Evolutionary conservation across 805 yeast species (phyloP), one percentile per base, ranked within the genome.

Genomic region (Saturnispora zaruensis): DNA sequence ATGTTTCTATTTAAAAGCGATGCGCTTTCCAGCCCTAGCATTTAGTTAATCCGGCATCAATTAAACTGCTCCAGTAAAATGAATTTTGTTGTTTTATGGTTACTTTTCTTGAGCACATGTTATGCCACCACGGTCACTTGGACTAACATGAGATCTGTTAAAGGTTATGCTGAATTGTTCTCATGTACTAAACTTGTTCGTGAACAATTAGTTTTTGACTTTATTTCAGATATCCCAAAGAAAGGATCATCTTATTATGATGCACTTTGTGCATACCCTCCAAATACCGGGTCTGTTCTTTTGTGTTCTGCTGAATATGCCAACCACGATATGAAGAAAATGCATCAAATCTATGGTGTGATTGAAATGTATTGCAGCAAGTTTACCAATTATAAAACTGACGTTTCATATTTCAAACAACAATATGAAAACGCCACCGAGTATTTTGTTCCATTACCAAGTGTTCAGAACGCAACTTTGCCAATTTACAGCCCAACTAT

Each of bases 391-490:
- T 36, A 44, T 23, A 13, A 33, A 36, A n/a, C 21, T 23, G 25
- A 24, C 0, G 26, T n/a, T 1, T 11, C n/a, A 11, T 44, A 44
- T 14, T 44, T 33, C 18, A 41, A 42, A 41, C 49, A 3, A 48
- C 66, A 55, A 18, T 71, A 66, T 49, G 47, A 51, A 13, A 64
- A 65, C 46, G 70, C 71, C 1, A 63, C 47, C 57, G 16, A 53
- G 57, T 40, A 18, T 16, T 43, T 9, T 14, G 20, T 20, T 36
- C 53, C 43, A 51, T 55, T 36, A 1, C 11, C 20, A 5, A 18
- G 18, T 4, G 9, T 16, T 36, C 14, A 23, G 16, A 36, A 36
- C 2, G 18, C 14, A 16, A 16, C 40, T 8, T 20, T 36, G 13
- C 40, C 40, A 9, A 36, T 36, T 20, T 36, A 36, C 21, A 36